Evolutionary conservation across 768 basidiomycete species (phyloP), one percentile per base, ranked within the genome.

Genomic region (Plicaturopsis crispa): DNA sequence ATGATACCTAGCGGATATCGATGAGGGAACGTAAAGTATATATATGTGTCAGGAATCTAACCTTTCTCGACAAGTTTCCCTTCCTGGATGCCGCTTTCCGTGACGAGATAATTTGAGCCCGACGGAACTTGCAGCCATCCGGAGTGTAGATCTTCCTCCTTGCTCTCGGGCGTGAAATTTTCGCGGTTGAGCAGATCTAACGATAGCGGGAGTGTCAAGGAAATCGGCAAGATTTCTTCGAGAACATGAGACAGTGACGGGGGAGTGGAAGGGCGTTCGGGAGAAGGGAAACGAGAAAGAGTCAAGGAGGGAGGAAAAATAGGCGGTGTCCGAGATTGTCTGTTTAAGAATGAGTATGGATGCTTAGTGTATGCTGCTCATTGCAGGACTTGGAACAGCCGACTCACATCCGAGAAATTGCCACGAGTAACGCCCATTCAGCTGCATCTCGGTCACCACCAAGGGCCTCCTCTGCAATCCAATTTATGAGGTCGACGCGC

Each of bases 121-220:
- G 60, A 58, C 2, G 87, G 78, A 11, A 87, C 68, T 50, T 91
- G 87, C 19, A 91, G 63, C 45, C 70, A 70, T 2, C 88, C 87
- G 2, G 82, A 75, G 43, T 81, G 77, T 4, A 91, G 60, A 47
- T 88, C 84, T 35, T 86, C 72, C 41, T 78, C 75, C 33, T 75
- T 78, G 47, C 70, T 71, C 50, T 82, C 78, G 0, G 86, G 87
- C 22, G 57, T 58, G 49, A 84, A 88, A 1, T 57, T 48, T 0
- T 56, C 63, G 17, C 60, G 63, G 51, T 90, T 89, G 34, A 90
- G 54, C 5, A 65, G 53, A 20, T 73, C 63, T 12, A 88, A 62
- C 5, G 84, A 78, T 12, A 89, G 67, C 0, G 78, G 75, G 4
- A 87, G 53, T 1, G 60, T 62, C 3, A 68, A 57, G 6, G 75